These are phyloP conservation scores for Apostasia ramifera DNA, from an alignment of 106 monocot genomes.

Conservation along the genomic window DNA sequence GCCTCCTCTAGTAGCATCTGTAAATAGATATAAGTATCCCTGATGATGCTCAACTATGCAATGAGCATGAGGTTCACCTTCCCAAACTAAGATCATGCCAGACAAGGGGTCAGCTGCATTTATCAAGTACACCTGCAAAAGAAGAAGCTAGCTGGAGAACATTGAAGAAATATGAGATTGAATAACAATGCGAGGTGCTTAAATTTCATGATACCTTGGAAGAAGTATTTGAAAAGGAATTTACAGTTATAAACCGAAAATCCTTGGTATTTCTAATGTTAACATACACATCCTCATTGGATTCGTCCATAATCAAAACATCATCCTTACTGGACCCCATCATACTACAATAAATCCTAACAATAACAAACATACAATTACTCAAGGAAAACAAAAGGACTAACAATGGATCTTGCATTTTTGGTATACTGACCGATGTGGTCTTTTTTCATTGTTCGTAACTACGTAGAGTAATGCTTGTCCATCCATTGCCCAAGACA, in stretches of 20 bases:
- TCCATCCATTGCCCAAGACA: constrained; percentile 88
- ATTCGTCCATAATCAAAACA: constrained; percentile 81
- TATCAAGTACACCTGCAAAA: constrained; percentile 92
- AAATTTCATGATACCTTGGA: constrained; percentile 66
- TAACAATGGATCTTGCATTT: not conserved
- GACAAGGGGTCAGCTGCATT: constrained; percentile 74
- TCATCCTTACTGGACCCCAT: constrained; percentile 74
- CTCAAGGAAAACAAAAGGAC: constrained; percentile 7
- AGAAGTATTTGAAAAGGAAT: constrained; percentile 71
- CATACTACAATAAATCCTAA: constrained; percentile 90
- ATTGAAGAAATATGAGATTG: constrained; percentile 1
- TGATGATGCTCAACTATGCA: constrained; percentile 86
- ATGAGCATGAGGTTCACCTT: constrained; percentile 59
- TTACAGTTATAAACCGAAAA: constrained; percentile 84
- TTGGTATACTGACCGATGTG: constrained; percentile 48
- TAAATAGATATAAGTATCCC: constrained; percentile 83
- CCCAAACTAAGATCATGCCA: constrained; percentile 71
- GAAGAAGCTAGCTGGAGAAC: constrained; percentile 12
- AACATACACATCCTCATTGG: constrained; percentile 67
- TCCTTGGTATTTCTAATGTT: constrained; percentile 98
- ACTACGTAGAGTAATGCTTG: constrained; percentile 80
- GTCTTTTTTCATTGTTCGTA: constrained; percentile 63
- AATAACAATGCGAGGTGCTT: not conserved
- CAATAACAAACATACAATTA: constrained; percentile 24
- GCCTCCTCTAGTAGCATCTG: constrained; percentile 65